These are phyloP conservation scores for Annona cherimola DNA, from an alignment of 164 flowering plant genomes.

Conservation along the genomic window DNA sequence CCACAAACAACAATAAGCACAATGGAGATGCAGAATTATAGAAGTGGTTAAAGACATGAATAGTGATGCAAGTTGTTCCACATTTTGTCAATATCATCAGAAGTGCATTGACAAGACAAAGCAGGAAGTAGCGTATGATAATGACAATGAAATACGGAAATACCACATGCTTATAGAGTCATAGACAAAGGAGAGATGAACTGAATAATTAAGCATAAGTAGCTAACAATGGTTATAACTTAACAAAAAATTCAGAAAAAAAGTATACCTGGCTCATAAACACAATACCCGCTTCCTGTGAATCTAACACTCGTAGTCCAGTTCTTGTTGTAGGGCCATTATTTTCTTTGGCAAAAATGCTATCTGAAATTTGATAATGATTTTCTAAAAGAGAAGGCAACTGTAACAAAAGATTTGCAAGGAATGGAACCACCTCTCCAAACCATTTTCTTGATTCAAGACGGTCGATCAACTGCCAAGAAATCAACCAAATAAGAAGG, in stretches of 20 bases:
- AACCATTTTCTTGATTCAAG: slow-evolving; percentile 68
- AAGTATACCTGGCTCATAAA: slow-evolving; percentile 65
- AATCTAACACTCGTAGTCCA: slow-evolving; percentile 54
- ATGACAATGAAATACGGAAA: too few relatives aligned
- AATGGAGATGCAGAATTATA: background rate
- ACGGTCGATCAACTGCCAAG: slow-evolving; percentile 46
- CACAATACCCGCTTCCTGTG: slow-evolving; percentile 71
- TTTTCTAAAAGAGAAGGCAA: slow-evolving; percentile 62
- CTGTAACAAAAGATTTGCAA: slow-evolving; percentile 57
- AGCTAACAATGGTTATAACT: background rate
- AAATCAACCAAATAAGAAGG: background rate
- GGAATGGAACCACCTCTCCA: slow-evolving; percentile 48
- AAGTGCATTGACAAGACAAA: too few relatives aligned
- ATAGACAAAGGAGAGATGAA: too few relatives aligned
- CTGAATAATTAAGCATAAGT: too few relatives aligned
- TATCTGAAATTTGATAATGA: slow-evolving; percentile 54
- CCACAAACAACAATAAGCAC: background rate
- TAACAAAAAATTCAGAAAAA: background rate
- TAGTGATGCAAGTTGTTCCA: too few relatives aligned
- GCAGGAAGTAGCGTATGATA: too few relatives aligned
- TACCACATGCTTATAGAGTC: too few relatives aligned
- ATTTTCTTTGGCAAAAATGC: slow-evolving; percentile 15
- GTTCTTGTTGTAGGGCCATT: slow-evolving; percentile 24
- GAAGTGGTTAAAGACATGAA: too few relatives aligned
- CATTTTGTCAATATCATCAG: too few relatives aligned